These are phyloP conservation scores for Linderniella brevidens DNA, from an alignment of 257 asterid genomes.

Conservation along the genomic window DNA sequence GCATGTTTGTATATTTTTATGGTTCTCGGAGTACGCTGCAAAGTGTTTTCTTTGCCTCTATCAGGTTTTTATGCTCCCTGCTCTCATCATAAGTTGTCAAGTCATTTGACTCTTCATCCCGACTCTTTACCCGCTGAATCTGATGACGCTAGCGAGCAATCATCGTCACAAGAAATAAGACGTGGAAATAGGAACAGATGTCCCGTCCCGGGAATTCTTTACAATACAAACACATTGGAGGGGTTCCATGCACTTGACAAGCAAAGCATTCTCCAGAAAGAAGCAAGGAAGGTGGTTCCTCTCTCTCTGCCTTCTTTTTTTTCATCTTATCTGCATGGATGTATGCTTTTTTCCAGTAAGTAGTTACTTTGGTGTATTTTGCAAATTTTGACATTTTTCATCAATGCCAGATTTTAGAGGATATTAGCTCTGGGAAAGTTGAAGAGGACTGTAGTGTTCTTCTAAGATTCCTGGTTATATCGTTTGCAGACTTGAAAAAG, in stretches of 20 bases:
- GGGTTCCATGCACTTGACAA: constrained; percentile 66
- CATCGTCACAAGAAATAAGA: constrained; percentile 16
- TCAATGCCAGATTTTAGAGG: constrained; percentile 65
- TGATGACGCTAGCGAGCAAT: constrained; percentile 26
- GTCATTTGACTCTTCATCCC: constrained; percentile 58
- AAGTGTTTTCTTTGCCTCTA: constrained; percentile 10
- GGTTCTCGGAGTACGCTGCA: constrained; percentile 3
- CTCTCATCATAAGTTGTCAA: constrained; percentile 53
- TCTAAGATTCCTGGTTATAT: constrained; percentile 67
- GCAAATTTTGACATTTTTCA: constrained; percentile 3
- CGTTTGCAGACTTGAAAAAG: constrained; percentile 93
- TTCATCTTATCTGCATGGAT: neutral
- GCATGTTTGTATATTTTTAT: neutral
- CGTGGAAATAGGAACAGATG: constrained; percentile 81
- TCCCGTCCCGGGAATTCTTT: constrained; percentile 71
- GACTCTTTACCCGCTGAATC: constrained; percentile 77
- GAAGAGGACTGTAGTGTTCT: constrained; percentile 61
- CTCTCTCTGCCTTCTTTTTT: neutral
- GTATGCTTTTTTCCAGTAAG: neutral
- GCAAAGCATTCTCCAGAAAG: constrained; percentile 43
- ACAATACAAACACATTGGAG: constrained; percentile 79
- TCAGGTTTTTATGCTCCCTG: constrained; percentile 90
- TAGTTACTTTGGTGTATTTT: constrained; percentile 6
- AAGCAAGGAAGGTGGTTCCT: constrained; percentile 48
- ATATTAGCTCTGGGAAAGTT: constrained; percentile 60